Evolutionary conservation across 2,329 filamentous ascomycete species (phyloP).

Genomic region (Chrysoporthe puriensis): DNA sequence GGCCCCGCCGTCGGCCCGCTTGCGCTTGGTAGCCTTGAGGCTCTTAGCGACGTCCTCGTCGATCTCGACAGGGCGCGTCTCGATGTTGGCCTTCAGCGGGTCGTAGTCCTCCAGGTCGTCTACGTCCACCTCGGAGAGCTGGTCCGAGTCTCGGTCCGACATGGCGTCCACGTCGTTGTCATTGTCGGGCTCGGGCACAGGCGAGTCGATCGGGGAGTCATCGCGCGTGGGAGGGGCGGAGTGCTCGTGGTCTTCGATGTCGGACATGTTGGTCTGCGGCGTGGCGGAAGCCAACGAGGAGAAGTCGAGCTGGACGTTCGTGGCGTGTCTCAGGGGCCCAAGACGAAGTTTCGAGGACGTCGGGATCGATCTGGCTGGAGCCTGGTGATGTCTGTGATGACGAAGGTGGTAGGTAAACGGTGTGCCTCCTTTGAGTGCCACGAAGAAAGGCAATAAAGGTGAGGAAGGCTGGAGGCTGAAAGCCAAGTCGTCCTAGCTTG

Average conservation of each 20-base stretch:
- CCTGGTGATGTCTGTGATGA: background rate
- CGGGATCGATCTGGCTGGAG: background rate
- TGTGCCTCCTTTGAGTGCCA: background rate
- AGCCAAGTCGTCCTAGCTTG: background rate
- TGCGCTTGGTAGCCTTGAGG: slow-evolving; percentile 67
- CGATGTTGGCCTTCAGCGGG: slow-evolving; percentile 63
- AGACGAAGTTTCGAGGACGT: background rate
- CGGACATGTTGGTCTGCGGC: slow-evolving; percentile 37
- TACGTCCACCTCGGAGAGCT: slow-evolving; percentile 70
- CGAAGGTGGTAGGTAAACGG: background rate
- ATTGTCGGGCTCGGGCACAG: slow-evolving; percentile 15
- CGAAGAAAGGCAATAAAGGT: background rate
- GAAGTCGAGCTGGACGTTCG: background rate
- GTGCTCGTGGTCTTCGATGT: slow-evolving; percentile 26
- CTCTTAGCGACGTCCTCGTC: slow-evolving; percentile 68
- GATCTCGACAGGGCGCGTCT: slow-evolving; percentile 67
- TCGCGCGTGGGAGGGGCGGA: slow-evolving; percentile 16
- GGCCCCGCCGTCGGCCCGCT: slow-evolving; percentile 58
- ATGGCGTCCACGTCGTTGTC: slow-evolving; percentile 39
- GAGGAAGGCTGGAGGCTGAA: slow-evolving; percentile 9
- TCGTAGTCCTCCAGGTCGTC: slow-evolving; percentile 73
- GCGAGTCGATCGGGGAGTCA: slow-evolving; percentile 14
- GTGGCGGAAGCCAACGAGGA: background rate
- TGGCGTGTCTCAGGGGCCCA: background rate
- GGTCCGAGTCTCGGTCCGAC: slow-evolving; percentile 62